Evolutionary conservation across 208 protist genomes (phyloP).

Genomic region (Crithidia acanthocephali): DNA sequence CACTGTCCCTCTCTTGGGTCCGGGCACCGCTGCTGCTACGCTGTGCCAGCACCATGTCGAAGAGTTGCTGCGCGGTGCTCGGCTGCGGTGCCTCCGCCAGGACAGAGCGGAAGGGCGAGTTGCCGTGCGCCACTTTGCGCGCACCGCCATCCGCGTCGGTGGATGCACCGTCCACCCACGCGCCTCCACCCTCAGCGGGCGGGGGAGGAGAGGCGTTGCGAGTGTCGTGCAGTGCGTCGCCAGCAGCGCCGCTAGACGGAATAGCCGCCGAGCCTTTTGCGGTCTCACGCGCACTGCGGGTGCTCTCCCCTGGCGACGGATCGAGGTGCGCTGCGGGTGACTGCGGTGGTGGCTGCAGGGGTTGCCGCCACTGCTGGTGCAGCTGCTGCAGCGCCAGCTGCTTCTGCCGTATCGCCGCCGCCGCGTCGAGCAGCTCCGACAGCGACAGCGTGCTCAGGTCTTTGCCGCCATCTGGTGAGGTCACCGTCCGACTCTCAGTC

Average conservation of each 20-base stretch:
- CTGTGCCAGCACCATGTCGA: constrained; percentile 29
- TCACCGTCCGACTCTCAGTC: not conserved
- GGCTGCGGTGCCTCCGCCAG: not conserved
- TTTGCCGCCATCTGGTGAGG: constrained; percentile 16
- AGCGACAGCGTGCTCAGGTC: constrained; percentile 64
- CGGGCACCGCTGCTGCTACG: not conserved
- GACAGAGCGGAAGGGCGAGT: constrained; percentile 24
- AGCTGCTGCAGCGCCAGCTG: constrained; percentile 64
- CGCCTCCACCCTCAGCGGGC: not conserved
- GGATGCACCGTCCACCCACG: not conserved
- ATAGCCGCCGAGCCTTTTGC: not conserved
- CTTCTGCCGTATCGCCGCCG: constrained; percentile 59
- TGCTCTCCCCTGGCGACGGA: not conserved
- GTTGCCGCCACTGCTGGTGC: constrained; percentile 32
- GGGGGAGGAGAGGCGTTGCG: not conserved
- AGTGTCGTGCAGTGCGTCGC: not conserved
- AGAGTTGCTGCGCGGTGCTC: constrained; percentile 30
- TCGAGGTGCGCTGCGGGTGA: not conserved
- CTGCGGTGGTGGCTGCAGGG: constrained; percentile 12
- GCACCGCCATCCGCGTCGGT: not conserved
- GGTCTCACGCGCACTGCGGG: not conserved
- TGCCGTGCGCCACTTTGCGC: not conserved
- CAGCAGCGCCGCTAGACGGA: not conserved
- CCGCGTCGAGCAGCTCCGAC: constrained; percentile 74
- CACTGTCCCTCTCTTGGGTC: not conserved